These are phyloP conservation scores for Diaporthe longicolla DNA, from an alignment of 2,329 filamentous ascomycete species.

Conservation along the genomic window DNA sequence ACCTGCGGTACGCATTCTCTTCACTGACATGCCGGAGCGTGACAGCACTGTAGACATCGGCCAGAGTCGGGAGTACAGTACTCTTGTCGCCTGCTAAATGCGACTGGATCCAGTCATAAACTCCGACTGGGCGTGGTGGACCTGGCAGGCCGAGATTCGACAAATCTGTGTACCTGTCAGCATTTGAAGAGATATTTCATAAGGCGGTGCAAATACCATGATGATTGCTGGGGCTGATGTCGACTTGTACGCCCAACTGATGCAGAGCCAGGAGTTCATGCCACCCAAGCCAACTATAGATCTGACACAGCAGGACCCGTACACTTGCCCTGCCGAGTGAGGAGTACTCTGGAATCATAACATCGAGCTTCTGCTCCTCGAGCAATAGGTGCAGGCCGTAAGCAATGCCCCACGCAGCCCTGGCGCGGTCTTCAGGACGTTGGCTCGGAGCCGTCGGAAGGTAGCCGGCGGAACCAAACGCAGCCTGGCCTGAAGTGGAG, in stretches of 20 bases:
- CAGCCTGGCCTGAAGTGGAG: slow-evolving; percentile 69
- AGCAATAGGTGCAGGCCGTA: slow-evolving; percentile 87
- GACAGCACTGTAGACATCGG: slow-evolving; percentile 60
- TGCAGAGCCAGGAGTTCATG: slow-evolving; percentile 62
- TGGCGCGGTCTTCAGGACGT: slow-evolving; percentile 70
- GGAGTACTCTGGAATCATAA: slow-evolving; percentile 62
- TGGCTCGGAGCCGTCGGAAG: slow-evolving; percentile 72
- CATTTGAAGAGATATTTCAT: slow-evolving; percentile 10
- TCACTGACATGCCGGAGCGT: slow-evolving; percentile 54
- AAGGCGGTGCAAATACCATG: slow-evolving; percentile 52
- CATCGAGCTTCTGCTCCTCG: slow-evolving; percentile 89
- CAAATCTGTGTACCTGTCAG: slow-evolving; percentile 48
- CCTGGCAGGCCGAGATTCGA: slow-evolving; percentile 45
- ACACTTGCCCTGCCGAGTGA: slow-evolving; percentile 66
- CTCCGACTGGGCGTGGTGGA: slow-evolving; percentile 51
- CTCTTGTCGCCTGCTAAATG: slow-evolving; percentile 57
- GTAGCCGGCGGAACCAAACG: slow-evolving; percentile 69
- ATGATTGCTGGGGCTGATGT: slow-evolving; percentile 57
- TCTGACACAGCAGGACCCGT: slow-evolving; percentile 82
- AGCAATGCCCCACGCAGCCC: slow-evolving; percentile 76
- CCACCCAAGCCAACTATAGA: slow-evolving; percentile 88
- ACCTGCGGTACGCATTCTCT: slow-evolving; percentile 55
- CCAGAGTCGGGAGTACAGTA: slow-evolving; percentile 58
- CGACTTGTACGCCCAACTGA: slow-evolving; percentile 67
- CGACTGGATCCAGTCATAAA: slow-evolving; percentile 68